Evolutionary conservation across 495 filamentous ascomycete species (phyloP), one percentile per base, ranked within the genome.

Genomic region (Daldinia bambusicola): DNA sequence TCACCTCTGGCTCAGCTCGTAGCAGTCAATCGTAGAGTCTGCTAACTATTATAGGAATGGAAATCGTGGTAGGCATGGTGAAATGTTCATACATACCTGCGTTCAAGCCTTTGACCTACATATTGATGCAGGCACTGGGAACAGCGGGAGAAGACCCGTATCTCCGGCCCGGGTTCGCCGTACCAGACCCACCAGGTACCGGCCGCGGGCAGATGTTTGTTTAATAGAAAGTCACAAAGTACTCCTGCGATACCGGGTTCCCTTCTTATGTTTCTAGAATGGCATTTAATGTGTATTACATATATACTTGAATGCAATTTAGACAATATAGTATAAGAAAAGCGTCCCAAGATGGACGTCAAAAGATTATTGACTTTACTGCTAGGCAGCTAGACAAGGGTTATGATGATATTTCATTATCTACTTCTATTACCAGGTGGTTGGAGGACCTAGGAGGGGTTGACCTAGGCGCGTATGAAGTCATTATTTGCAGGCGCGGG

Each of bases 151-250:
- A 7, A 12, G 50, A 53, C 50, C 50, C 50, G 50, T 16, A 53
- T 53, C n/a, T 53, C 50, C 22, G 50, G 31, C 12, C 50, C 30
- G 22, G 26, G 7, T 6, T 8, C 14, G 6, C 14, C 31, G 6
- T 32, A n/a, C 32, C 9, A 10, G 50, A n/a, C 30, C 50, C 50
- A n/a, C 37, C n/a, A n/a, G n/a, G n/a, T 4, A 16, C 41, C 41
- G 40, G 12, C 20, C 30, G 41, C 8, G 20, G 16, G 34, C 20
- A 22, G 57, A 32, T 13, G n/a, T 14, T 22, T 10, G 12, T 32
- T 26, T 43, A 56, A 34, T 22, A 26, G 26, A 55, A 61, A 61
- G 55, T 14, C 32, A 40, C 43, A 55, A 59, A 31, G 55, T 32
- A 34, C 20, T 34, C 6, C 26, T 3, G 26, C 26, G 26, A 26